Base-by-base conservation (phyloP, 805 yeast genomes). In the Metschnikowia arizonensis region DNA sequence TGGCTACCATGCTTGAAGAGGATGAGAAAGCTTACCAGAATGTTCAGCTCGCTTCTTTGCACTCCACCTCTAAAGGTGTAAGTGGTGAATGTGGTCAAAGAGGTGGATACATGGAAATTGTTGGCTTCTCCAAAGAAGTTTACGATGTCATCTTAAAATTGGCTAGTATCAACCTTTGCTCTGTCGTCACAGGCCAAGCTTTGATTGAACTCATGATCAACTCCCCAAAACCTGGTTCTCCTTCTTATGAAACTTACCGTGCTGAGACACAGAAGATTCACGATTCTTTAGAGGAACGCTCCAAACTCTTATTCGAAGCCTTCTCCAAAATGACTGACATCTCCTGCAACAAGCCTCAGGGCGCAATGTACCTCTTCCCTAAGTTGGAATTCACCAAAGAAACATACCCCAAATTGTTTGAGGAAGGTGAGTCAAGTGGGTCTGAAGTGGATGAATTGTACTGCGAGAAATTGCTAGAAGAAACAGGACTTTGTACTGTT, bases 11-110 rank as follows among this genome's bases (percentile, higher is more conserved):
- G 53, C 83, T 82, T 50, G 67, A 66, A 33, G 54, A 69, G 33
- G 69, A 77, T 45, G 74, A 76, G 10, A 82, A 82, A 17, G 56
- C 64, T 26, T 91, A 80, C 64, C 76, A 77, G 40, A 72, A 80
- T 49, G 91, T 93, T 32, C 96, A 88, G 63, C 75, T 93, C 47
- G 97, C 95, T 2, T 90, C 98, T 1, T 72, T 93, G 55, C 98
- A 93, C 66, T 89, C 98, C n/a, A 88, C 96, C 34, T 91, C 98
- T 10, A 93, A 93, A 68, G 99, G 99, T 64, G 88, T 89, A 56
- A 78, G 88, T 51, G 99, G 99, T 51, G 99, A 93, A 69, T 93
- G 99, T 76, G 99, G 99, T 49, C 99, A 93, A 72, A 82, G 99
- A 69, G 99, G 98, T 58, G 99, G 99, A 5, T 93, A 90, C 73